Base-by-base conservation (phyloP, 768 basidiomycete species). In the Russula olivacea region DNA sequence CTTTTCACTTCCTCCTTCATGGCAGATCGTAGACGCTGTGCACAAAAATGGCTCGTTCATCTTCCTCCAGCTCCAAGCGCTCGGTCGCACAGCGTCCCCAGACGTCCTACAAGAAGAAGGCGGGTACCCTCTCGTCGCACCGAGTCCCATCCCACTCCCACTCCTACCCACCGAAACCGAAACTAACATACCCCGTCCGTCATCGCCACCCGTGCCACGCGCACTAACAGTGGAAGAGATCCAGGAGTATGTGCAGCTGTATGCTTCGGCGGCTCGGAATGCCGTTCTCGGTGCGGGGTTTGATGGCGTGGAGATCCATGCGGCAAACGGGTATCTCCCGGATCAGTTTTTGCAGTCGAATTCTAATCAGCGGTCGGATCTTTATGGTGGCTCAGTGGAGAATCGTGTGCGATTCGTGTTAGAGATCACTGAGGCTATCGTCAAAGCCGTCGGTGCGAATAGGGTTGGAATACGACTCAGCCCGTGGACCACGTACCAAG, bases 331-430 rank as follows among this genome's bases (percentile, higher is more conserved):
- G 11, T 74, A 70, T 64, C 65, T 73, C 34, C 40, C 71, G 28
- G 73, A 79, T 66, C 74, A 78, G 68, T 78, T 79, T 70, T 47
- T 76, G 41, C 74, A 76, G 65, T 64, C 70, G 41, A 66, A 66
- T 11, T 51, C 70, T 45, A 80, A 80, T 72, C 68, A 72, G 55
- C 75, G 79, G 49, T 77, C 74, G 41, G 78, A 79, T 72, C 69
- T 72, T 61, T 82, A 78, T 67, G 81, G 81, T 10, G 81, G 80
- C 4, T 73, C 72, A 28, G 66, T 79, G 48, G 77, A 79, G 69
- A 80, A 80, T 71, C 75, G 81, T n/a, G 65, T 69, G 1, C 71
- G 78, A 6, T 78, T 81, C 70, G 62, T 69, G 8, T 66, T 76
- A 28, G 74, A 78, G 66, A 71, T 78, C 58, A 66, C 76, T 25